Conservation (phyloP, 148 eudicot genomes). For the Rhododendron mucronatum region DNA sequence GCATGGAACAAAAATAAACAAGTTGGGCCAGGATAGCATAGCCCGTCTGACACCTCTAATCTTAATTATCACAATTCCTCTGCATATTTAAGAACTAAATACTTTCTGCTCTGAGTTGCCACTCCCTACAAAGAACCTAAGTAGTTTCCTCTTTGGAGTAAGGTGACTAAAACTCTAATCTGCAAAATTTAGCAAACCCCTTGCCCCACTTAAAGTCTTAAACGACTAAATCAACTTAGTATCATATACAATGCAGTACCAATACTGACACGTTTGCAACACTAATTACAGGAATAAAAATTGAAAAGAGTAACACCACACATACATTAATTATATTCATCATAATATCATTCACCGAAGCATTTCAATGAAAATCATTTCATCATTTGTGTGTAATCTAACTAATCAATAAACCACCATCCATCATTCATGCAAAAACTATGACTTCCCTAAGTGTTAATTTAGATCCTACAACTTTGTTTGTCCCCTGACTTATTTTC, state of each 20-base stretch:
- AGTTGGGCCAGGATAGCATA: neutral
- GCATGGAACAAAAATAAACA: neutral
- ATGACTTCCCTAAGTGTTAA: neutral
- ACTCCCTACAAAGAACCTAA: neutral
- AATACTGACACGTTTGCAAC: neutral
- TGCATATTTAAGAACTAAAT: neutral
- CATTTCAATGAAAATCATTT: neutral
- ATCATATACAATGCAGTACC: neutral
- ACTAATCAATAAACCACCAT: neutral
- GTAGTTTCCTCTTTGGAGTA: neutral
- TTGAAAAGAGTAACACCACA: neutral
- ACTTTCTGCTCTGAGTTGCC: neutral
- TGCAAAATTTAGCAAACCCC: neutral
- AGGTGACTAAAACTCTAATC: neutral
- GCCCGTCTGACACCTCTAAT: neutral
- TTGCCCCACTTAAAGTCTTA: neutral
- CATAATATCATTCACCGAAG: neutral
- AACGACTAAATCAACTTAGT: neutral
- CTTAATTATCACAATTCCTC: neutral
- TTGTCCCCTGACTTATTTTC: neutral
- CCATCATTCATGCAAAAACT: neutral
- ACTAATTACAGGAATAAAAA: no score
- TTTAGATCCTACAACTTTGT: neutral
- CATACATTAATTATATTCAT: no score
- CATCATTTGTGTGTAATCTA: neutral